Base-by-base conservation (phyloP, 2,329 filamentous ascomycete species). In the Diplodia mutila region DNA sequence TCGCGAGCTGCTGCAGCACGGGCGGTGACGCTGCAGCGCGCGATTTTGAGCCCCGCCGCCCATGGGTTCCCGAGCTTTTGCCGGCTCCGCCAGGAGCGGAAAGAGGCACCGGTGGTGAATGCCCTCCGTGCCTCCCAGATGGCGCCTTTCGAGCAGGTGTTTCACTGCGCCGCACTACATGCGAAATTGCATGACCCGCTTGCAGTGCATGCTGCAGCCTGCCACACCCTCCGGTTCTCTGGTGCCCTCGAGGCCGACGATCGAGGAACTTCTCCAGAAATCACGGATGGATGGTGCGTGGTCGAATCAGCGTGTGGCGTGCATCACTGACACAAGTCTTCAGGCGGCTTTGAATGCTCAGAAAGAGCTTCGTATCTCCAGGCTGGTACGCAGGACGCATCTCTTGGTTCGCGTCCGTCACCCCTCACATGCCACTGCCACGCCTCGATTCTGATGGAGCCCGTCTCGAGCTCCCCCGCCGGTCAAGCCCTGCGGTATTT, bases 1-100 rank as follows among this genome's bases (percentile, higher is more conserved):
- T 23, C 51, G 37, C 42, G 42, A 68, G 54, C 67, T 65, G 67
- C 39, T 46, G 39, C 39, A n/a, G 39, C 71, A 57, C 61, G 55
- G 63, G 68, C 27, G 48, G 61, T 61, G 49, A 57, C 52, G 52
- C 51, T 57, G 63, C 21, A 25, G 14, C 27, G 48, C 39, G 55
- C 39, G 37, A 61, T 48, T 46, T 61, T 48, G 55, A 61, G 37
- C 37, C 55, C 55, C 55, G 25, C 37, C 39, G 25, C 12, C 51
- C 23, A 27, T 11, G 32, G 32, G 3, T 11, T n/a, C 11, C 55
- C 37, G 55, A 8, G 34, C 6, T 39, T 59, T 27, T 32, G 12
- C 18, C 12, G 14, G 23, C 18, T 59, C 54, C 54, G 55, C 55
- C 39, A 46, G 37, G 55, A 61, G 55, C 55, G 55, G 55, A 61